Percentiles rank a stretch among this genome's conserved stretches.
Conservation (phyloP, 75 land plant genomes). For the Gnetum montanum region DNA sequence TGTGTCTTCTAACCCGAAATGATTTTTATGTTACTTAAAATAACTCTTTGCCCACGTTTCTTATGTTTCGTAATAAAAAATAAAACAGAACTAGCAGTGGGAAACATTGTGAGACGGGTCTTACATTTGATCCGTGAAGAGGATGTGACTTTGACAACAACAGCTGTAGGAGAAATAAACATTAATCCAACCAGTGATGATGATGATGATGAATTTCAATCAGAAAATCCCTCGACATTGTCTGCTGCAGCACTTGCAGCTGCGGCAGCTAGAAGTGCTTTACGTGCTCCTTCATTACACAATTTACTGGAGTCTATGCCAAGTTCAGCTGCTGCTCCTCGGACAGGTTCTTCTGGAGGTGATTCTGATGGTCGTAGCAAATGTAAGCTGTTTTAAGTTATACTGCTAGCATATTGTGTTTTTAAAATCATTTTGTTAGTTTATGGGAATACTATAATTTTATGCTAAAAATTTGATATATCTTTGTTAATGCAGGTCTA, state of each 20-base stretch:
- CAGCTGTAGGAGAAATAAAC: conserved; percentile 41
- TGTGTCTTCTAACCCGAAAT: conserved; percentile 6
- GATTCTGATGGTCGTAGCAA: conserved; percentile 90
- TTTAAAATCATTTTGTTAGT: neutral
- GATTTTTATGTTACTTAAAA: neutral
- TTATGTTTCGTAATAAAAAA: neutral
- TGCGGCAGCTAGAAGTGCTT: conserved; percentile 83
- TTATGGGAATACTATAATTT: too few relatives aligned
- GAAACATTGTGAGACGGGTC: conserved; percentile 92
- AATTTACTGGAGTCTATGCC: conserved; percentile 84
- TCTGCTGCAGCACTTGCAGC: conserved; percentile 88
- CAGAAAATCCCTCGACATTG: conserved; percentile 34
- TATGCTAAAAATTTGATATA: too few relatives aligned
- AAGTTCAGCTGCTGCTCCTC: conserved; percentile 33
- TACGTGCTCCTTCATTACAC: conserved; percentile 89
- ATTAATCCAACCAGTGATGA: conserved; percentile 68
- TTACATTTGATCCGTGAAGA: conserved; percentile 94
- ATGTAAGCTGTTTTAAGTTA: conserved; percentile 45
- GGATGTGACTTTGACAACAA: conserved; percentile 60
- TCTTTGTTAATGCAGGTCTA: conserved; percentile 53
- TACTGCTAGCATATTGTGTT: neutral
- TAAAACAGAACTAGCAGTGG: conserved; percentile 90
- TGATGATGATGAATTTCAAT: conserved; percentile 45
- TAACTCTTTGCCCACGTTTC: neutral
- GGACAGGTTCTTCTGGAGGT: conserved; percentile 59